Evolutionary conservation across 495 filamentous ascomycete genomes (phyloP).

Genomic region (Penicillium desertorum): DNA sequence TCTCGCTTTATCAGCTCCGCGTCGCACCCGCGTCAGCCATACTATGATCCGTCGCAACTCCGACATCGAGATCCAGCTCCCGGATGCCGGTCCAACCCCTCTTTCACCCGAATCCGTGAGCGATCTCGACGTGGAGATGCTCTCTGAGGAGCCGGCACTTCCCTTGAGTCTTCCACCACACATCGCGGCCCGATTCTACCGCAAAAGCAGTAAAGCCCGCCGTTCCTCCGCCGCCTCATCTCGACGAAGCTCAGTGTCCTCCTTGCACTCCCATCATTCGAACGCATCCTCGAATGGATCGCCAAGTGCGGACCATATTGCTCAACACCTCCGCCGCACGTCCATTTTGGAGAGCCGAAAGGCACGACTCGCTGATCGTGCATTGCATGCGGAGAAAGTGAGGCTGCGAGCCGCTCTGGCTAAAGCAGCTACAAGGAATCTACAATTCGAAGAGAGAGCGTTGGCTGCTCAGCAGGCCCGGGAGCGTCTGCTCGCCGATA

Average conservation of each 20-base stretch:
- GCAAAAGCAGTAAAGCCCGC: slow-evolving; percentile 64
- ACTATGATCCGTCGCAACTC: slow-evolving; percentile 51
- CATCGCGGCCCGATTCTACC: slow-evolving; percentile 84
- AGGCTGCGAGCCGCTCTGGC: slow-evolving; percentile 82
- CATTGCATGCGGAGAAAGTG: slow-evolving; percentile 96
- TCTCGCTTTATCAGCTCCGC: slow-evolving; percentile 3
- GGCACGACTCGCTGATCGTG: slow-evolving; percentile 87
- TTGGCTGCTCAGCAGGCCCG: slow-evolving; percentile 88
- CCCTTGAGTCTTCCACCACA: slow-evolving; percentile 69
- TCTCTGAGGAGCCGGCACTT: slow-evolving; percentile 43
- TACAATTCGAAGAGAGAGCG: slow-evolving; percentile 73
- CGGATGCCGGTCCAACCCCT: slow-evolving; percentile 39
- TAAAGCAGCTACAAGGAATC: slow-evolving; percentile 69
- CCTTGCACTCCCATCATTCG: slow-evolving; percentile 72
- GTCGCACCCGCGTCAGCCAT: slow-evolving; percentile 9
- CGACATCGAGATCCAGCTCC: slow-evolving; percentile 48
- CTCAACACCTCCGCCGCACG: slow-evolving; percentile 84
- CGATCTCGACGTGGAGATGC: slow-evolving; percentile 46
- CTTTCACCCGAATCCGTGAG: slow-evolving; percentile 30
- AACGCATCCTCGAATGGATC: slow-evolving; percentile 61
- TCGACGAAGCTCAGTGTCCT: slow-evolving; percentile 86
- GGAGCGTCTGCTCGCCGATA: slow-evolving; percentile 88
- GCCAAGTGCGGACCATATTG: slow-evolving; percentile 76
- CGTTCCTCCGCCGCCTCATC: slow-evolving; percentile 85
- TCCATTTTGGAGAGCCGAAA: slow-evolving; percentile 93